phyloP scores from a whole-genome alignment of 768 basidiomycete species.

The Calocybe gangraenosa region DNA sequence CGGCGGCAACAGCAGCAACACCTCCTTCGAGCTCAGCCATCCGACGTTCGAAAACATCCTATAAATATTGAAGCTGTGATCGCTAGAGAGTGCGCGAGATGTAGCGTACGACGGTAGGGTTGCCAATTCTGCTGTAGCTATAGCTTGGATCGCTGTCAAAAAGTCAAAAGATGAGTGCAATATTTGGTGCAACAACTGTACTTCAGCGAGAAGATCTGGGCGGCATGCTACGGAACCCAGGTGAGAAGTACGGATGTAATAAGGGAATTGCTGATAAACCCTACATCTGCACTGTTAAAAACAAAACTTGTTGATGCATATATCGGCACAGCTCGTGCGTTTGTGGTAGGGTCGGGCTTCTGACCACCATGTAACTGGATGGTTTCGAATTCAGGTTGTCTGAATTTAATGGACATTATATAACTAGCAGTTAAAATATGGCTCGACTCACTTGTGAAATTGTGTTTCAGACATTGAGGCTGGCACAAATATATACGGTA shows the following conservation, averaged over 20 bases:
- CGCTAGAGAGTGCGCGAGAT: not conserved
- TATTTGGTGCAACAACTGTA: conserved; percentile 15
- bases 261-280: no score
- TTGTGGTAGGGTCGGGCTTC: conserved; percentile 54
- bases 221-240: conserved; percentile 48
- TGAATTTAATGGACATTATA: conserved; percentile 11
- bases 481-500: not conserved
- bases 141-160: conserved; percentile 44
- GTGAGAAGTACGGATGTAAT: not conserved
- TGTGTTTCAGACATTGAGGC: no score
- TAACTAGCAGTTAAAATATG: no score
- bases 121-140: conserved; percentile 66
- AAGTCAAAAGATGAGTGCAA: not conserved
- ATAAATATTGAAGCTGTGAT: not conserved
- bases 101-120: conserved; percentile 55
- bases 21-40: conserved; percentile 82
- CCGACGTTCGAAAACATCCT: conserved; percentile 79
- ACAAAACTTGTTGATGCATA: conserved; percentile 71
- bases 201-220: conserved; percentile 66
- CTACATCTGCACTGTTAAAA: conserved; percentile 68
- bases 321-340: conserved; percentile 76
- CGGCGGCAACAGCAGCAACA: conserved; percentile 65
- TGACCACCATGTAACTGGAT: conserved; percentile 80
- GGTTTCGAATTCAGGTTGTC: conserved; percentile 74
- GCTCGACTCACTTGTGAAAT: no score